Conservation (phyloP, 129 eudicot genomes). For the Lactuca sativa region DNA sequence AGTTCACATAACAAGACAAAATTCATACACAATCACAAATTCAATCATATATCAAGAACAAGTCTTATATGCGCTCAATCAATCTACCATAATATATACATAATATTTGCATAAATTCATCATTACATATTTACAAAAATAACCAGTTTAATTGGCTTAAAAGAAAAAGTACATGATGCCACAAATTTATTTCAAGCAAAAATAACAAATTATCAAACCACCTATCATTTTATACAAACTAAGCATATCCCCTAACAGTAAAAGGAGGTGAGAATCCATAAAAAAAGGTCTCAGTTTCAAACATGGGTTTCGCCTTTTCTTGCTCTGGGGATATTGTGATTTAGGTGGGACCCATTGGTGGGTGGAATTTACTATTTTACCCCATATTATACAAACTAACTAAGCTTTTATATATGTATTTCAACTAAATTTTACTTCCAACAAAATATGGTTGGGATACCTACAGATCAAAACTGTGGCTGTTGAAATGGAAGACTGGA, state of each 20-base stretch:
- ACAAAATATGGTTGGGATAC: conserved; percentile 4
- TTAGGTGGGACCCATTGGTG: background rate
- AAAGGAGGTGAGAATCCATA: background rate
- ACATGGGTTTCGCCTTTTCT: background rate
- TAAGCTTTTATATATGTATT: conserved; percentile 6
- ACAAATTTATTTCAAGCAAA: conserved; percentile 1
- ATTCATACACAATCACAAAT: background rate
- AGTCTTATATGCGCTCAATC: background rate
- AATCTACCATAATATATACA: background rate
- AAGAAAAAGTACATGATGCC: background rate
- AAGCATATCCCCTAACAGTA: too few relatives aligned
- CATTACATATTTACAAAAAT: background rate
- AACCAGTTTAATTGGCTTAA: background rate
- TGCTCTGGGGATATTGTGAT: background rate
- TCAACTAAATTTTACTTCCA: conserved; percentile 5
- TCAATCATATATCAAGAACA: background rate
- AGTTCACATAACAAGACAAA: background rate
- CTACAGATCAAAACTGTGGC: conserved; percentile 88
- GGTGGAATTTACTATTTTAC: background rate
- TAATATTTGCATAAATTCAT: background rate
- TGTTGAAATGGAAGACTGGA: conserved; percentile 80
- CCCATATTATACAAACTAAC: conserved; percentile 27
- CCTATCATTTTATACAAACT: background rate
- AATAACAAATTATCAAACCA: background rate
- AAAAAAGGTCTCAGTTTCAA: background rate